A percentile compares a stretch with the other conserved stretches of the same genome.
These are phyloP conservation scores for Rhamnella rubrinervis DNA, from an alignment of 331 rosid genomes.

Conservation along the genomic window DNA sequence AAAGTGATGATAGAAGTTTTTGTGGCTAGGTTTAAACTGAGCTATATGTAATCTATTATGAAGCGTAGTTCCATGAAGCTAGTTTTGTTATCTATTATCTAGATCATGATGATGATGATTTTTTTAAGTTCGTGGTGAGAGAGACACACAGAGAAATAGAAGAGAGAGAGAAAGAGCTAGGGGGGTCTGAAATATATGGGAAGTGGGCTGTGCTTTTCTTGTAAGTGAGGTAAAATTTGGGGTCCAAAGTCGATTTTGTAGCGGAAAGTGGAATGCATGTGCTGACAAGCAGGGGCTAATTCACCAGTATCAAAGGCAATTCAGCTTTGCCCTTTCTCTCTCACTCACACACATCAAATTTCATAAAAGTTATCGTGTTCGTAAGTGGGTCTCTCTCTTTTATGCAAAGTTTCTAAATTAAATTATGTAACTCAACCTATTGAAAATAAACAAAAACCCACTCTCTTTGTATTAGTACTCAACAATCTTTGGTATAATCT, in stretches of 20 bases:
- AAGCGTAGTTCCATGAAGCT: constrained; percentile 27
- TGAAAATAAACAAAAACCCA: constrained; percentile 17
- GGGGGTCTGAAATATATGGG: constrained; percentile 54
- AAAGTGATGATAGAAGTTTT: no score
- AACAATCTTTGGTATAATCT: constrained; percentile 9
- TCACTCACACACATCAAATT: constrained; percentile 33
- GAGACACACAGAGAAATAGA: constrained; percentile 17
- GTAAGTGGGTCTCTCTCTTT: constrained; percentile 65
- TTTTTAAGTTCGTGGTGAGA: constrained; percentile 4
- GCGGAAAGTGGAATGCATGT: constrained; percentile 98
- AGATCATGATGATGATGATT: constrained; percentile 29
- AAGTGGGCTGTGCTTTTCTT: constrained; percentile 82
- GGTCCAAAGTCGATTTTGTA: constrained; percentile 90
- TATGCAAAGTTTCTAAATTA: constrained; percentile 29
- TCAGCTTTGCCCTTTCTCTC: constrained; percentile 59
- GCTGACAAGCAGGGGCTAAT: constrained; percentile 78
- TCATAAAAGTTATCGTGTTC: constrained; percentile 28
- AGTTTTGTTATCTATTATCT: constrained; percentile 25
- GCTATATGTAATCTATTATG: constrained; percentile 24
- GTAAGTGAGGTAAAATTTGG: constrained; percentile 79
- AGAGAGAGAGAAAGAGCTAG: constrained; percentile 14
- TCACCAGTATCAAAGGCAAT: constrained; percentile 82
- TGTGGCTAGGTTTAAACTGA: constrained; percentile 11
- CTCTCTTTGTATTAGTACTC: constrained; percentile 6
- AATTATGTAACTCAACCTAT: constrained; percentile 28